phyloP scores from a whole-genome alignment of 768 basidiomycete genomes.

The Paxillus rubicundulus region DNA sequence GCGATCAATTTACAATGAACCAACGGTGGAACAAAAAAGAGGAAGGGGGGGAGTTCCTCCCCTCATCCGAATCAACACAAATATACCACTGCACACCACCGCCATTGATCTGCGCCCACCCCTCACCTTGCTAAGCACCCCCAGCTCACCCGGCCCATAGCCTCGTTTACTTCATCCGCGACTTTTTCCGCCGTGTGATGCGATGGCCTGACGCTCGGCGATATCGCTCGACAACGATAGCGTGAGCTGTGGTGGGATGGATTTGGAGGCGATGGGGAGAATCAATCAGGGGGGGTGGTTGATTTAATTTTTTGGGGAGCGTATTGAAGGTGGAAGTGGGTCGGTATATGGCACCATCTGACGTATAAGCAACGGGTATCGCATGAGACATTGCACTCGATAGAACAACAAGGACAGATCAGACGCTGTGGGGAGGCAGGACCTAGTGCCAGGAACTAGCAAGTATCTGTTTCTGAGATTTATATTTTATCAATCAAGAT shows the following conservation, averaged over 20 bases:
- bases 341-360: slow-evolving; percentile 85
- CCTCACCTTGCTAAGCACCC: slow-evolving; percentile 74
- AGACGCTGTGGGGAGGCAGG: neutral
- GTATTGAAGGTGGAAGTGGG: slow-evolving; percentile 30
- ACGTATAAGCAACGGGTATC: slow-evolving; percentile 87
- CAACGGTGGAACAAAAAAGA: too few relatives aligned
- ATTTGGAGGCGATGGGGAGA: neutral
- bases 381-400: slow-evolving; percentile 91
- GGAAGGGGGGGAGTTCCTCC: too few relatives aligned
- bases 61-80: slow-evolving; percentile 81
- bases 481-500: slow-evolving; percentile 2
- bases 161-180: slow-evolving; percentile 82
- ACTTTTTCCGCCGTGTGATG: slow-evolving; percentile 64
- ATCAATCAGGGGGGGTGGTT: neutral
- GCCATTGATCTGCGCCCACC: slow-evolving; percentile 75
- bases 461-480: slow-evolving; percentile 57
- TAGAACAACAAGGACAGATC: neutral
- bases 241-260: neutral
- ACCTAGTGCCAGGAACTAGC: slow-evolving; percentile 85
- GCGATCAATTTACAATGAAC: too few relatives aligned
- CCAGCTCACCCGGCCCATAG: too few relatives aligned
- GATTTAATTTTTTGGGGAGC: too few relatives aligned
- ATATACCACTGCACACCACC: slow-evolving; percentile 86
- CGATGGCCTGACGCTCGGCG: slow-evolving; percentile 57
- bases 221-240: slow-evolving; percentile 10